A percentile compares a stretch with the other conserved stretches of the same genome.
Conservation (phyloP, 805 yeast species). For the Candida coquimbonensis region DNA sequence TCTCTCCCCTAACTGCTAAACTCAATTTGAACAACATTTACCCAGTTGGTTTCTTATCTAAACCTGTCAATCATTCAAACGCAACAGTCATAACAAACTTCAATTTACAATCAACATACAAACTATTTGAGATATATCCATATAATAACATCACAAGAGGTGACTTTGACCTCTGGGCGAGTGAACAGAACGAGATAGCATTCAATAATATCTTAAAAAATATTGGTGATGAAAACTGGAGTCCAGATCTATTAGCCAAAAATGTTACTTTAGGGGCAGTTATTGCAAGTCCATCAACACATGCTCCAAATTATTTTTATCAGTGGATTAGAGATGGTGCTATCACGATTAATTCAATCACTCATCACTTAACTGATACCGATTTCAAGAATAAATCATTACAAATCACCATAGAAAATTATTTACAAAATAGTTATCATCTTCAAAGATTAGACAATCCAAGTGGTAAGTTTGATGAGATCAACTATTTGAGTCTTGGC, state of each 20-base stretch:
- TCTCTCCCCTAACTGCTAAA: not conserved
- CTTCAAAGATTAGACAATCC: constrained; percentile 65
- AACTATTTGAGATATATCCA: constrained; percentile 14
- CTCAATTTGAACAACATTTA: not conserved
- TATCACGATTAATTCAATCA: constrained; percentile 60
- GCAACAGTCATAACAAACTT: constrained; percentile 15
- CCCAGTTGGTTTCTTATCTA: not conserved
- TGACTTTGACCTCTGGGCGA: constrained; percentile 40
- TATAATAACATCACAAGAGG: constrained; percentile 16
- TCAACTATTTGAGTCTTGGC: constrained; percentile 56
- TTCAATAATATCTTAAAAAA: constrained; percentile 39
- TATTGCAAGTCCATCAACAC: constrained; percentile 75
- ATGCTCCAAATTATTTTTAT: constrained; percentile 71
- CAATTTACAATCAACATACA: constrained; percentile 17
- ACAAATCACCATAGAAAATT: constrained; percentile 41
- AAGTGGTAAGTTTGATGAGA: constrained; percentile 50
- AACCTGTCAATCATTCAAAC: not conserved
- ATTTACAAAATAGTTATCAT: constrained; percentile 48
- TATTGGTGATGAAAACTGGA: constrained; percentile 36
- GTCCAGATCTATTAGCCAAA: constrained; percentile 22
- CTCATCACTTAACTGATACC: constrained; percentile 45
- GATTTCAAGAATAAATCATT: constrained; percentile 22
- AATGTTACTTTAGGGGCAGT: constrained; percentile 61
- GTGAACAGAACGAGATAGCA: constrained; percentile 33
- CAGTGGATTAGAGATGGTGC: constrained; percentile 94